These are phyloP conservation scores for Capronia epimyces DNA, from an alignment of 2,329 filamentous ascomycete genomes.

Conservation along the genomic window DNA sequence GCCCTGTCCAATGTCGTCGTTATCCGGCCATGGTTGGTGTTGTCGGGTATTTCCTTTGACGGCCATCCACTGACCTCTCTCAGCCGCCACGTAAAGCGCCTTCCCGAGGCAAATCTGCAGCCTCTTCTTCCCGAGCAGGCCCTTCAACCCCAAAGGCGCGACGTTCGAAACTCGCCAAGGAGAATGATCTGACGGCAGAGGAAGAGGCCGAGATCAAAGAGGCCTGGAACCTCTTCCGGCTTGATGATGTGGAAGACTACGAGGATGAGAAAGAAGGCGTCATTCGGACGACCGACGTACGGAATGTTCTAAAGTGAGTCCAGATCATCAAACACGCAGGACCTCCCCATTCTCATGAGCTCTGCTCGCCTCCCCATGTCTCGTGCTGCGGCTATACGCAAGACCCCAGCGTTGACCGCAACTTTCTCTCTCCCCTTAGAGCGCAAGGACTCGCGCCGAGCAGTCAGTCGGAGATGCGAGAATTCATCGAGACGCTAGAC, in stretches of 20 bases:
- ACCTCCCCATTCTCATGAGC: not conserved
- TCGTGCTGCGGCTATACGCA: not conserved
- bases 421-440: constrained; percentile 41
- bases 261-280: constrained; percentile 68
- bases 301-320: constrained; percentile 66
- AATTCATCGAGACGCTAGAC: constrained; percentile 76
- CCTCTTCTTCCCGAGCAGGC: not conserved
- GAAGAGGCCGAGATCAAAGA: constrained; percentile 89
- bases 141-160: constrained; percentile 45
- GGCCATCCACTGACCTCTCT: not conserved
- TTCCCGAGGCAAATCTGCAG: constrained; percentile 31
- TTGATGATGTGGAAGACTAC: constrained; percentile 49
- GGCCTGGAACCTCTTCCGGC: constrained; percentile 75
- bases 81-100: constrained; percentile 18
- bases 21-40: not conserved
- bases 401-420: not conserved
- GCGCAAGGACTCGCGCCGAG: constrained; percentile 73
- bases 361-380: not conserved
- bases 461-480: constrained; percentile 58
- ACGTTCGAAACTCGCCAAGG: constrained; percentile 83
- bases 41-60: not conserved
- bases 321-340: too few relatives aligned
- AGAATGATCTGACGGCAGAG: constrained; percentile 75
- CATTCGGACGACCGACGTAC: constrained; percentile 61
- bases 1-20: not conserved